Evolutionary conservation across 345 rosid genomes (phyloP), one percentile per base, ranked within the genome.

Genomic region (Clausena lansium): DNA sequence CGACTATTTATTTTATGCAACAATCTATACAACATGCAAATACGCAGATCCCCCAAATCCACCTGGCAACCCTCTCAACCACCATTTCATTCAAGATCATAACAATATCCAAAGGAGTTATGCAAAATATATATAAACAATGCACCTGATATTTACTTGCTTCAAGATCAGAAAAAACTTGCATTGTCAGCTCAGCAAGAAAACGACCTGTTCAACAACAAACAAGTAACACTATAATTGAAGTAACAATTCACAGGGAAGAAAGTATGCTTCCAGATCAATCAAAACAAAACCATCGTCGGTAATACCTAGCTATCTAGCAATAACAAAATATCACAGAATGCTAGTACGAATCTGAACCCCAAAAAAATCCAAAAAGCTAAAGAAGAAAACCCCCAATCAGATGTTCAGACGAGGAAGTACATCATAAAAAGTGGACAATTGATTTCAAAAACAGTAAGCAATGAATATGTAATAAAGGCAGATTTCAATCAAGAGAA

Each of bases 71-170:
- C 68, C 1, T 35, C 38, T 36, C 25, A 14, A 52, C 75, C n/a
- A 39, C 64, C 74, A 77, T 59, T 19, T 36, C 38, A 69, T 60
- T 50, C 58, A 73, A 74, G 38, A 58, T 17, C 20, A 66, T 19
- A 3, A 39, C 36, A 28, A 25, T 65, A 35, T 19, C 13, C 28
- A 13, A 20, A 45, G 10, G 47, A 50, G 30, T 38, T 25, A 38
- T 39, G 69, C 14, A 35, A 0, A 65, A 55, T 15, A 41, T 24
- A 30, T 65, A 22, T 4, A 66, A 73, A 71, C 39, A 70, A 74
- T 68, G 55, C 73, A 91, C 99, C 98, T 94, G 99, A 85, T 91
- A 97, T 93, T 97, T 97, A 81, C 99, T 94, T 52, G 99, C 95
- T 82, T 70, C 88, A 41, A 97, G 99, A 83, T 97, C 99, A 41